These are phyloP conservation scores for Trichomonascus vanleenenianus DNA, from an alignment of 805 yeast species.

Conservation along the genomic window DNA sequence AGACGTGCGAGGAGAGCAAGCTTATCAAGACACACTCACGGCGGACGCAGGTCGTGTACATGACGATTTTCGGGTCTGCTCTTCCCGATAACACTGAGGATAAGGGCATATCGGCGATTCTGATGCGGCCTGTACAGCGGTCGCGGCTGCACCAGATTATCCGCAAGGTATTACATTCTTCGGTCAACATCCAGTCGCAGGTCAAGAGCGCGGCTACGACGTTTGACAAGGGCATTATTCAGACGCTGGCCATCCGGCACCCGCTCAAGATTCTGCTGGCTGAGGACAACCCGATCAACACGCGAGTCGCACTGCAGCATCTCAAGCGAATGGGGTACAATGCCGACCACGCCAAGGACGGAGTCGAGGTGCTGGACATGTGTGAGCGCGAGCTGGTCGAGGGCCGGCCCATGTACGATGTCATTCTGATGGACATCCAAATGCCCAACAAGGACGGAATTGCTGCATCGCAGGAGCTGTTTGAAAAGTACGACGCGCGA, in stretches of 20 bases:
- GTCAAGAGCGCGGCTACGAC: constrained; percentile 14
- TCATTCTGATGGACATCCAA: constrained; percentile 49
- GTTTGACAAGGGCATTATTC: constrained; percentile 18
- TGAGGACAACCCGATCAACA: constrained; percentile 45
- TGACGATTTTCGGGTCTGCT: constrained; percentile 21
- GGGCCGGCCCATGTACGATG: constrained; percentile 38
- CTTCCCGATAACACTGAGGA: constrained; percentile 18
- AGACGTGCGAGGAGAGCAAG: constrained; percentile 9
- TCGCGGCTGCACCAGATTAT: constrained; percentile 17
- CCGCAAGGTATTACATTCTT: constrained; percentile 12
- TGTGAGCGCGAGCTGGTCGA: constrained; percentile 24
- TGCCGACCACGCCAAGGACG: constrained; percentile 47
- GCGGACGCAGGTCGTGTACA: constrained; percentile 16
- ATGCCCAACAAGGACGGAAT: constrained; percentile 51
- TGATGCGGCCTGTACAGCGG: constrained; percentile 20
- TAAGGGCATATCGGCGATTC: constrained; percentile 17
- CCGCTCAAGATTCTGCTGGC: constrained; percentile 45
- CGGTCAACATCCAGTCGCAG: constrained; percentile 14
- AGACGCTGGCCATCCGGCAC: constrained; percentile 18
- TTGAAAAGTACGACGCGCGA: constrained; percentile 26
- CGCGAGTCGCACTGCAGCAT: constrained; percentile 43
- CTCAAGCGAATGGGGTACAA: constrained; percentile 41
- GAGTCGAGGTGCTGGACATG: constrained; percentile 37
- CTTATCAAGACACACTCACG: constrained; percentile 12
- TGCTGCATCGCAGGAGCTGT: constrained; percentile 37